Conservation (phyloP, 2,329 filamentous ascomycete species). For the Xylariaceae sp. region DNA sequence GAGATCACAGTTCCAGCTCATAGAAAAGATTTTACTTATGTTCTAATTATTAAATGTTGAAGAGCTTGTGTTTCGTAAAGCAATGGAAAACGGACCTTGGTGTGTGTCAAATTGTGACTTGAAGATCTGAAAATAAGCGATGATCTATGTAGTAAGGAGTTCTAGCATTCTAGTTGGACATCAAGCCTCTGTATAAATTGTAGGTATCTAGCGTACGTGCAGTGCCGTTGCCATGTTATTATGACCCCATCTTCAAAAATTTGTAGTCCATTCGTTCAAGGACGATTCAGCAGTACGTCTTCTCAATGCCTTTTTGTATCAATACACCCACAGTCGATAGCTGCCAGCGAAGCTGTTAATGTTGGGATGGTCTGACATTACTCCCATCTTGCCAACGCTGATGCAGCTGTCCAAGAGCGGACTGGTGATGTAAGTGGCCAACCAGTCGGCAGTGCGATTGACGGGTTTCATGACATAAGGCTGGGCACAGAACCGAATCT, state of each 20-base stretch:
- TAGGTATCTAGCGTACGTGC: background rate
- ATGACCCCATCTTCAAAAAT: background rate
- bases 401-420: conserved; percentile 30
- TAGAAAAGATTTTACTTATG: too few relatives aligned
- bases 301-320: background rate
- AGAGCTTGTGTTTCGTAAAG: too few relatives aligned
- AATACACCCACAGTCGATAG: conserved; percentile 33
- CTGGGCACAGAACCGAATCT: conserved; percentile 34
- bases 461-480: conserved; percentile 29
- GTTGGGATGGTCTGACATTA: conserved; percentile 32
- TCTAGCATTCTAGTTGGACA: too few relatives aligned
- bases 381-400: conserved; percentile 24
- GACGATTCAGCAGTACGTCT: background rate
- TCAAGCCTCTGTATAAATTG: too few relatives aligned
- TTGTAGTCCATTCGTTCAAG: background rate
- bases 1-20: too few relatives aligned
- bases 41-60: too few relatives aligned
- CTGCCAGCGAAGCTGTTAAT: conserved; percentile 34
- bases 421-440: conserved; percentile 28
- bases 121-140: too few relatives aligned
- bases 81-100: too few relatives aligned
- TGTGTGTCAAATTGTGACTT: too few relatives aligned
- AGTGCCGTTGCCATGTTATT: background rate
- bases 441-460: conserved; percentile 34
- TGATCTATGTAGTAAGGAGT: too few relatives aligned